Base-by-base conservation (phyloP, 75 land plant species). In the Adiantum capillusveneris region DNA sequence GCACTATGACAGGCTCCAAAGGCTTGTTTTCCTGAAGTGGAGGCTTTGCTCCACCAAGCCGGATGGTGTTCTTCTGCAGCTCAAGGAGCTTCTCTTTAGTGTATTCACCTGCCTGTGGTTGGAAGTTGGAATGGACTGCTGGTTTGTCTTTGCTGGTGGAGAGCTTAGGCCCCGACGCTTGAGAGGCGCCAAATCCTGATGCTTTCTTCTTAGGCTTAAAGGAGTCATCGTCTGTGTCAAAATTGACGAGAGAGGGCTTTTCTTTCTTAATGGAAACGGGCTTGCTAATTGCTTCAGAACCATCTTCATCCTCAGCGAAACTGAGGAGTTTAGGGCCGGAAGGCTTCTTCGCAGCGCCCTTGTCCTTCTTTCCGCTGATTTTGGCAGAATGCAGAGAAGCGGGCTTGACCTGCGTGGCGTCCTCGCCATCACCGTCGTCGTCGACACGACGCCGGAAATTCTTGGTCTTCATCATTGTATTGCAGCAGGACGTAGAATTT, bases 91-190 rank as follows among this genome's bases (percentile, higher is more conserved):
- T 80, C 75, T 94, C 98, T 27, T 76, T 77, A 6, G 98, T 94
- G 65, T 94, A 94, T 44, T 75, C 79, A 7, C 98, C 98, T 11
- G 91, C 84, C 56, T 90, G 98, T 20, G 98, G 83, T 56, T 79
- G 90, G 30, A 90, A 79, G 58, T 89, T 86, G 52, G 90, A 82
- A 19, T 72, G 63, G 0, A 60, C 20, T 11, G 66, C 26, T 21
- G 60, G 28, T 37, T 68, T 56, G 20, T 66, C 76, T 58, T 62
- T 73, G 1, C 51, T 51, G 1, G 55, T 6, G 7, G 61, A 73
- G 37, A 62, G 7, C 58, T 30, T 31, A 42, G 36, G 56, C 0
- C 21, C 29, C 77, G 79, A 31, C 67, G 80, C 63, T 57, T 81
- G 44, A 42, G 26, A 19, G 53, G 56, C 43, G 27, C 57, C 21